Base-by-base conservation (phyloP, 2,329 filamentous ascomycete species). In the Hypoxylon sp. region DNA sequence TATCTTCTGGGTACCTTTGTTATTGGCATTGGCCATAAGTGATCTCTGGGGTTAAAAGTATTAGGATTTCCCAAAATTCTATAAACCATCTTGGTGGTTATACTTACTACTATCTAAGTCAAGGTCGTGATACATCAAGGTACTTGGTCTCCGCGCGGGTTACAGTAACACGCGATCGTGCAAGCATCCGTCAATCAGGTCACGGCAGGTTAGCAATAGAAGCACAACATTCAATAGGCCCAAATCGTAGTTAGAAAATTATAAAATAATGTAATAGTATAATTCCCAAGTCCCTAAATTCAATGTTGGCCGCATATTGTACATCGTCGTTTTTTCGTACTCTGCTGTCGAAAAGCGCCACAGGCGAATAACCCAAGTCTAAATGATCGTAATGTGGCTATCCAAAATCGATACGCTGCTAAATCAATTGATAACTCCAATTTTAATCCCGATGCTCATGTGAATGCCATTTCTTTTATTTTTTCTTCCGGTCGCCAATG, bases 391-490 rank as follows among this genome's bases (percentile, higher is more conserved):
- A 33, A 58, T 42, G 31, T 11, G 39, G 22, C n/a, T 31, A 6
- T 6, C 29, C 29, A 31, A 31, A 42, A 9, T 62, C 29, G 33
- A 14, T 54, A 13, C 39, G 37, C 47, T 42, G 58, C 37, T 31
- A 55, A 53, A 58, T 1, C 58, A 33, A 17, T 22, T 8, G 44
- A 55, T 42, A 62, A 64, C 56, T 48, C 60, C 47, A 52, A 55
- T 61, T 33, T 52, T 26, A 24, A 31, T 42, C 52, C 29, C 6
- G 6, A 26, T 48, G 50, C n/a, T 9, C 29, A 47, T 51, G 6
- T 31, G 37, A 44, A 54, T 59, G 31, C 29, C 63, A 64, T 50
- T 29, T 58, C 22, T n/a, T 64, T 50, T 24, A 54, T 50, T 17
- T 61, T 53, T 29, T 47, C 47, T 51, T 39, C 35, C 24, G 31